Evolutionary conservation across 768 basidiomycete species (phyloP), one percentile per base, ranked within the genome.

Genomic region (Pleurotus salmoneostramineus): DNA sequence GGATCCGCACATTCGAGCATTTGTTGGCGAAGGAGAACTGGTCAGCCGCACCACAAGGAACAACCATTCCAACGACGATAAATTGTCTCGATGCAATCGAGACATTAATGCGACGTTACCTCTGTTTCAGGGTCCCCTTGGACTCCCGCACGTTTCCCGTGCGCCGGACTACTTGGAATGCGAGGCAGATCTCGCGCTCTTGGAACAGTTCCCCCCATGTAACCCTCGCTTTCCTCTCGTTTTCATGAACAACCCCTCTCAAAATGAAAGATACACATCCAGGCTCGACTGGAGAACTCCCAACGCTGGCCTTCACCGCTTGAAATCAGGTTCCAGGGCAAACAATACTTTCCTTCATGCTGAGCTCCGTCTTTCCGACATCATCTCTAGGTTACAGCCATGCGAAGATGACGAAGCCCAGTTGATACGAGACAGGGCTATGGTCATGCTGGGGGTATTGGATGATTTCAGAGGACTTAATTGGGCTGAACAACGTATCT

Each of bases 31-130:
- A 15, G 66, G 66, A 6, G 7, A 58, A 14, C 40, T 56, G 10
- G 36, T 60, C 7, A 43, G 60, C 14, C 56, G 54, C 2, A 21
- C 36, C 4, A 66, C 65, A 5, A 60, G 60, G 12, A 59, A 63
- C 49, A 64, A 63, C 55, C 67, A 68, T 50, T 34, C 15, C 8
- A 43, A n/a, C 34, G 65, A 65, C 44, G 63, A 64, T 50, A 59
- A 58, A 52, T 15, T n/a, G n/a, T n/a, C n/a, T n/a, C n/a, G n/a
- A n/a, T n/a, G n/a, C n/a, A n/a, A n/a, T 31, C 33, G 14, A 31
- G 8, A 48, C 27, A 7, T 15, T 48, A 31, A 48, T n/a, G n/a
- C n/a, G n/a, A n/a, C n/a, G n/a, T 15, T 54, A 6, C 34, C 8
- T 6, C 10, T n/a, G n/a, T n/a, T n/a, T 15, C 6, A 45, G 37